phyloP scores from a whole-genome alignment of 2,329 filamentous ascomycete species.

The Talaromyces verruculosus region DNA sequence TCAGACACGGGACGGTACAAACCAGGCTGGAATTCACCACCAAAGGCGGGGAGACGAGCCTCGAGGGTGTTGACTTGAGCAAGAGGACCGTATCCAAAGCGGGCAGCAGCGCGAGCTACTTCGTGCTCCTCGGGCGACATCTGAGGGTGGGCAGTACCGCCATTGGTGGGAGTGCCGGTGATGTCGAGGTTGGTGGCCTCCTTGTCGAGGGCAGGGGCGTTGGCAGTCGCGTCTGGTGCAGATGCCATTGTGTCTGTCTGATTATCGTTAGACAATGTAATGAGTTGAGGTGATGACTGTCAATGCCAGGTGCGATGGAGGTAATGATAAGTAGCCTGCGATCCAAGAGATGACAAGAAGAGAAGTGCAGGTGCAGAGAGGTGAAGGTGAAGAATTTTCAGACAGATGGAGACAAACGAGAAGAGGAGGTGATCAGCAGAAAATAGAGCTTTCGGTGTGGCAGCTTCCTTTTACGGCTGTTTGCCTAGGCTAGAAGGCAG shows the following conservation, averaged over 20 bases:
- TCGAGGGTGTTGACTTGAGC: constrained; percentile 50
- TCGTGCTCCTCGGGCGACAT: constrained; percentile 48
- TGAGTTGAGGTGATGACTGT: neutral
- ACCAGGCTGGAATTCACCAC: constrained; percentile 72
- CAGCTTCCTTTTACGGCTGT: constrained; percentile 5
- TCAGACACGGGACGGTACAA: constrained; percentile 62
- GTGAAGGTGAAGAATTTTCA: neutral
- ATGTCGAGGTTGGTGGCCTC: constrained; percentile 12
- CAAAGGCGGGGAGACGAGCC: constrained; percentile 61
- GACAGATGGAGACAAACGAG: neutral
- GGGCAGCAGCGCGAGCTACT: constrained; percentile 46
- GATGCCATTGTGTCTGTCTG: neutral
- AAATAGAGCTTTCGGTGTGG: constrained; percentile 1
- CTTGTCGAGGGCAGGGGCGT: constrained; percentile 12
- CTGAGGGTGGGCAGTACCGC: constrained; percentile 28
- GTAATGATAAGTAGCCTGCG: neutral
- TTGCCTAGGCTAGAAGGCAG: constrained; percentile 3
- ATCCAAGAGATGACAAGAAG: neutral
- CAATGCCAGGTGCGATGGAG: neutral
- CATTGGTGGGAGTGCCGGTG: constrained; percentile 17
- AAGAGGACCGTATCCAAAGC: constrained; percentile 54
- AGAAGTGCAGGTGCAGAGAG: neutral
- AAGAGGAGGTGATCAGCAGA: neutral
- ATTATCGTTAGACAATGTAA: neutral
- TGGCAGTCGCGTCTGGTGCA: constrained; percentile 7